A percentile compares a stretch with the other conserved stretches of the same genome.
These are phyloP conservation scores for Saussurea involucrata DNA, from an alignment of 129 eudicot genomes.

Conservation along the genomic window DNA sequence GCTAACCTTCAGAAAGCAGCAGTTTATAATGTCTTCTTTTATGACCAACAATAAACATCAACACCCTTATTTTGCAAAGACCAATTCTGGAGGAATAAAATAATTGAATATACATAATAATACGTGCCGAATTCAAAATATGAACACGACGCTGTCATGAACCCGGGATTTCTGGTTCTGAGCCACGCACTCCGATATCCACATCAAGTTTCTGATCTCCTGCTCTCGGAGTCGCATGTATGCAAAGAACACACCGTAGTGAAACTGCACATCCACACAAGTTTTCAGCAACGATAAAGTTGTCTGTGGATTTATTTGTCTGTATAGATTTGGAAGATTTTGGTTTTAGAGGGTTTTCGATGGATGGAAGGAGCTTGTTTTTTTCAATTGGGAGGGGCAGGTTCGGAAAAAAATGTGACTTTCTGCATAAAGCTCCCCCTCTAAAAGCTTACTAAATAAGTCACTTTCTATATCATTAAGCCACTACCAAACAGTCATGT, in stretches of 20 bases:
- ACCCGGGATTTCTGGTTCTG: slow-evolving; percentile 98
- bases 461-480: background rate
- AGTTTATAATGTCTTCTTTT: background rate
- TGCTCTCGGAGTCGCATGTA: slow-evolving; percentile 92
- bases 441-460: background rate
- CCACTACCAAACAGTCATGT: background rate
- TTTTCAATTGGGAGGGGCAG: background rate
- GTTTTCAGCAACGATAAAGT: background rate
- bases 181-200: slow-evolving; percentile 98
- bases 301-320: background rate
- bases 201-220: slow-evolving; percentile 97
- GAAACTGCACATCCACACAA: slow-evolving; percentile 59
- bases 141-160: slow-evolving; percentile 91
- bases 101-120: slow-evolving; percentile 25
- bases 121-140: slow-evolving; percentile 31
- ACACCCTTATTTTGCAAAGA: slow-evolving; percentile 23
- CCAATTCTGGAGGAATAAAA: background rate
- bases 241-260: slow-evolving; percentile 86
- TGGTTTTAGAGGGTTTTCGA: background rate
- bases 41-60: slow-evolving; percentile 6
- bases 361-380: background rate
- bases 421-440: background rate
- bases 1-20: background rate
- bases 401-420: background rate
- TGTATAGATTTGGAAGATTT: background rate